Conservation (phyloP, 768 basidiomycete species). For the Hortiboletus campestris region DNA sequence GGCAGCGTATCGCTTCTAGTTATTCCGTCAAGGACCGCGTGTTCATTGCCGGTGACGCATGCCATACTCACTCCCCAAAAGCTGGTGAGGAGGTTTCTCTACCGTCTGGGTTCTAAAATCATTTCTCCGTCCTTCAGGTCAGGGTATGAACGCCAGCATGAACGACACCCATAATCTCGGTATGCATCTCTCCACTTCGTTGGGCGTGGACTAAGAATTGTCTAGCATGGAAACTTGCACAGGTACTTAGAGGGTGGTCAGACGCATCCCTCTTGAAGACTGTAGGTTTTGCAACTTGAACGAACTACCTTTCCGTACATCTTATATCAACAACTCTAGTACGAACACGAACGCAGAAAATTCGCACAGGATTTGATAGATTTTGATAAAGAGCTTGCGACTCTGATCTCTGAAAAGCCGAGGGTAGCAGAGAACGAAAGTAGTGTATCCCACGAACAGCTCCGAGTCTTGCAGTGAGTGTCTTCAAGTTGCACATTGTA, state of each 20-base stretch:
- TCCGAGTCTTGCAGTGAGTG: conserved; percentile 34
- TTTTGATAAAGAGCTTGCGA: conserved; percentile 62
- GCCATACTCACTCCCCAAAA: not conserved
- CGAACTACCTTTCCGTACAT: not conserved
- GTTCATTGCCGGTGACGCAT: conserved; percentile 33
- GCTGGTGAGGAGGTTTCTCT: not conserved
- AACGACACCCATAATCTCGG: too few relatives aligned
- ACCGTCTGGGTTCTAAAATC: not conserved
- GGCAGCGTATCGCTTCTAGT: conserved; percentile 67
- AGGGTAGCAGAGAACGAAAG: conserved; percentile 41
- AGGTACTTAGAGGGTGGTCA: conserved; percentile 23
- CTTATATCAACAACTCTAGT: conserved; percentile 36
- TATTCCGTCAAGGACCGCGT: conserved; percentile 62
- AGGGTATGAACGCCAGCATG: conserved; percentile 20
- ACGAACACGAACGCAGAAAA: conserved; percentile 36
- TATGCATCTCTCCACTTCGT: too few relatives aligned
- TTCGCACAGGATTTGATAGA: conserved; percentile 67
- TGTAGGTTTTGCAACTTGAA: conserved; percentile 22
- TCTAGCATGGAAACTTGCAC: too few relatives aligned
- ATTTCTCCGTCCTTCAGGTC: conserved; percentile 18
- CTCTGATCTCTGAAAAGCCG: conserved; percentile 68
- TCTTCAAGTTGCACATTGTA: not conserved
- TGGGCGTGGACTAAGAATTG: too few relatives aligned
- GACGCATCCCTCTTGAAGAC: conserved; percentile 36
- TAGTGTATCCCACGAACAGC: conserved; percentile 35